These are phyloP conservation scores for Bruguiera gymnorhiza DNA, from an alignment of 345 rosid species.

Conservation along the genomic window DNA sequence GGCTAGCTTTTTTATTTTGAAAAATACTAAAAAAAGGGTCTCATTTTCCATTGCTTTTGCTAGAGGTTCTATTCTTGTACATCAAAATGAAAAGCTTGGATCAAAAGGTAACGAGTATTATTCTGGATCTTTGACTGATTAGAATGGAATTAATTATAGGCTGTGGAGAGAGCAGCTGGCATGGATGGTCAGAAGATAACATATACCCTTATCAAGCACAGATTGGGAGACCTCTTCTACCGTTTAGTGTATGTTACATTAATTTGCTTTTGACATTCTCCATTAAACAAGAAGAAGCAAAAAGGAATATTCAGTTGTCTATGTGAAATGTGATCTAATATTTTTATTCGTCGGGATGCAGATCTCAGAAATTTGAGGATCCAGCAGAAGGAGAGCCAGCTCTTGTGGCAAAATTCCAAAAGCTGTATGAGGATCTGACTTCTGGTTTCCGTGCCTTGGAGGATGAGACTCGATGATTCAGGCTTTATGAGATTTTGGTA, in stretches of 20 bases:
- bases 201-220: conserved; percentile 92
- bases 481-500: conserved; percentile 1
- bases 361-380: conserved; percentile 99
- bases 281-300: neutral
- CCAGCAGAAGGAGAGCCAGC: conserved; percentile 96
- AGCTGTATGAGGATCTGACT: conserved; percentile 83
- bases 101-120: neutral
- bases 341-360: conserved; percentile 24
- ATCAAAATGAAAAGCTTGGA: neutral
- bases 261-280: neutral
- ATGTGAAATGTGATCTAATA: neutral
- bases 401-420: conserved; percentile 76
- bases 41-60: too few species aligned
- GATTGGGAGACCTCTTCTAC: conserved; percentile 97
- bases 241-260: conserved; percentile 90
- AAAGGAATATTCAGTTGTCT: neutral
- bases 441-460: conserved; percentile 96
- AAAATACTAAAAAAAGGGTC: too few species aligned
- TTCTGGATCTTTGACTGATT: neutral
- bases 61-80: neutral
- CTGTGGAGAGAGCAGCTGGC: conserved; percentile 97
- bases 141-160: conserved; percentile 38
- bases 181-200: conserved; percentile 99
- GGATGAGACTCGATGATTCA: conserved; percentile 83
- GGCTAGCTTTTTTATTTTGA: too few species aligned